Base-by-base conservation (phyloP, 1,284 basidiomycete species). In the Rhizoctonia solani region DNA sequence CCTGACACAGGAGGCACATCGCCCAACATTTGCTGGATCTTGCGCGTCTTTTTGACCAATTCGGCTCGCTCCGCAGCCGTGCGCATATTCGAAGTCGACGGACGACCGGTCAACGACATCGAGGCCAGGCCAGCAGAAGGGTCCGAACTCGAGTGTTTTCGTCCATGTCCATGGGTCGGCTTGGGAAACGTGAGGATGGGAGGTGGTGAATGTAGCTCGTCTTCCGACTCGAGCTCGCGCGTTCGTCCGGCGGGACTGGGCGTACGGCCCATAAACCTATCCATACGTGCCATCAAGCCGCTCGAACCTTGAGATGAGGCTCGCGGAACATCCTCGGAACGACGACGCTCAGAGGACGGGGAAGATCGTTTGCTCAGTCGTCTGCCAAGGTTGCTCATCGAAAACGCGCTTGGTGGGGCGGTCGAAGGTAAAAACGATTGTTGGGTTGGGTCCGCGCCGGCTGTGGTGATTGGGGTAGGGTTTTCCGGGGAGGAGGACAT, bases 21-120 rank as follows among this genome's bases (percentile, higher is more conserved):
- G 75, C 92, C 92, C 55, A 94, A 86, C 19, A 93, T 77, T 72
- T 88, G 86, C 27, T 89, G 84, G 44, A 94, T 81, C 76, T 94
- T 94, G 72, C 87, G 84, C 32, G 86, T 85, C 71, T 87, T 87
- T 56, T 85, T 81, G 25, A 93, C 79, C 58, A 89, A 84, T 44
- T 89, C 86, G 0, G 87, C 83, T 23, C 90, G 87, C 71, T 90
- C 86, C 23, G 83, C 81, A 9, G 86, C 78, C 68, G 81, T 80
- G 41, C 93, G 84, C 67, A 82, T 78, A 74, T 91, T 91, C 1
- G 85, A 87, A 4, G 87, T 88, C 1, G 84, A 83, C 0, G 86
- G 85, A 3, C 59, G 59, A 29, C 53, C 59, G 23, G 34, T 34
- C 29, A 37, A 9, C 4, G 32, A 34, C n/a, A 3, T 21, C 11